phyloP scores from a whole-genome alignment of 352 stramenopile genomes.

The Globisporangium cystogenes region DNA sequence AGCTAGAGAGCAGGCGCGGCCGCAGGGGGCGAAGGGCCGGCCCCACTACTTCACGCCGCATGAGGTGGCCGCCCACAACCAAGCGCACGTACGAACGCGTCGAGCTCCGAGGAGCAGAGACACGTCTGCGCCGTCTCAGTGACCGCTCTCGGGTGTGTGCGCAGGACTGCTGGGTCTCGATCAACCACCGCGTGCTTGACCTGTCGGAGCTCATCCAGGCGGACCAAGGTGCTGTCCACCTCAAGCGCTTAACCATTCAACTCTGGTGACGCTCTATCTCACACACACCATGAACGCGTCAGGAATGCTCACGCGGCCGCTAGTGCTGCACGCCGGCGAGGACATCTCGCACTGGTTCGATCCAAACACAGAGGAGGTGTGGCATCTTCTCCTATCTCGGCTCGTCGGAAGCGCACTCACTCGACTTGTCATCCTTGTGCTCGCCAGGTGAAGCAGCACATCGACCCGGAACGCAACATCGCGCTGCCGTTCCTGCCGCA shows the following conservation, averaged over 20 bases:
- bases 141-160: background rate
- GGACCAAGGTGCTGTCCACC: slow-evolving; percentile 56
- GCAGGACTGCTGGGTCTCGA: slow-evolving; percentile 75
- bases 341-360: slow-evolving; percentile 94
- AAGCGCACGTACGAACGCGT: slow-evolving; percentile 42
- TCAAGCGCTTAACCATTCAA: background rate
- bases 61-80: slow-evolving; percentile 84
- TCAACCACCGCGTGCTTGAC: slow-evolving; percentile 79
- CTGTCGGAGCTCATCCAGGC: slow-evolving; percentile 69
- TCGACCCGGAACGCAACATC: slow-evolving; percentile 73
- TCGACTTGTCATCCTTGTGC: background rate
- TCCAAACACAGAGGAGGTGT: slow-evolving; percentile 52
- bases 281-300: background rate
- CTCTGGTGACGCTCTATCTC: background rate
- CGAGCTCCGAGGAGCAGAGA: too few species aligned
- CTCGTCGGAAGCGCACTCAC: background rate
- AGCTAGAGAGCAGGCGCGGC: background rate
- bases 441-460: slow-evolving; percentile 63
- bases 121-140: too few species aligned
- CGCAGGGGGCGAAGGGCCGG: background rate
- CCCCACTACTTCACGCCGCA: slow-evolving; percentile 64
- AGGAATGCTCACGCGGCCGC: slow-evolving; percentile 72
- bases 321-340: slow-evolving; percentile 80
- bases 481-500: slow-evolving; percentile 81
- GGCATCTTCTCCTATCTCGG: background rate